Base-by-base conservation (phyloP, 768 basidiomycete species). In the Hypsizygus marmoreus region DNA sequence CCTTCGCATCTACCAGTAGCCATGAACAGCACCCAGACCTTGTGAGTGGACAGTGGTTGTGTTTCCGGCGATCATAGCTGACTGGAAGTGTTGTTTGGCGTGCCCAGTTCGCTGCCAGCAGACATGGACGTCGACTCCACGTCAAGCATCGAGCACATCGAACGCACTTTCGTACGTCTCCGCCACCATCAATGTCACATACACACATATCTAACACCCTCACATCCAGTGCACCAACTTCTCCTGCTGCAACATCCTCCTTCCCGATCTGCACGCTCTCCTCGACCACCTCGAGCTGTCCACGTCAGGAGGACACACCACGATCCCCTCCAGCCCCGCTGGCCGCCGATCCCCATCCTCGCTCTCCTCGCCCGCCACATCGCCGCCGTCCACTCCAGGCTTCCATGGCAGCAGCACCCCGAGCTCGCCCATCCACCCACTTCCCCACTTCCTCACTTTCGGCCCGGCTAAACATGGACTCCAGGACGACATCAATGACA, bases 251-350 rank as follows among this genome's bases (percentile, higher is more conserved):
- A 70, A 68, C 26, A 62, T 68, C 40, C 43, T 63, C 7, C 64
- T 75, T 12, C 60, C 68, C 2, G 72, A 74, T 59, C 58, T 77
- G 35, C 77, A 77, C 45, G 66, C 65, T 32, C 68, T 77, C 19
- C 60, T 77, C 47, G 71, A 73, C 53, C 79, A 78, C 54, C 69
- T 72, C 25, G 73, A 75, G 49, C 12, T 32, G 12, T 39, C 45
- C 0, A 28, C 34, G 1, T 33, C 45, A 4, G 35, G 23, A 4
- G 34, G 24, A 1, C 33, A 45, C 4, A 32, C 44, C 6, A 19
- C 42, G n/a, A 26, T 35, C n/a, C 48, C 28, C 19, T 14, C 41
- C 12, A 34, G 31, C 8, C 25, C 32, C 26, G 24, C 24, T 16
- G 23, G 11, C 64, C 67, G 44, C 46, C 56, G 13, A 11, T 39